phyloP scores from a whole-genome alignment of 148 eudicot genomes.

The Rhododendron simsii region DNA sequence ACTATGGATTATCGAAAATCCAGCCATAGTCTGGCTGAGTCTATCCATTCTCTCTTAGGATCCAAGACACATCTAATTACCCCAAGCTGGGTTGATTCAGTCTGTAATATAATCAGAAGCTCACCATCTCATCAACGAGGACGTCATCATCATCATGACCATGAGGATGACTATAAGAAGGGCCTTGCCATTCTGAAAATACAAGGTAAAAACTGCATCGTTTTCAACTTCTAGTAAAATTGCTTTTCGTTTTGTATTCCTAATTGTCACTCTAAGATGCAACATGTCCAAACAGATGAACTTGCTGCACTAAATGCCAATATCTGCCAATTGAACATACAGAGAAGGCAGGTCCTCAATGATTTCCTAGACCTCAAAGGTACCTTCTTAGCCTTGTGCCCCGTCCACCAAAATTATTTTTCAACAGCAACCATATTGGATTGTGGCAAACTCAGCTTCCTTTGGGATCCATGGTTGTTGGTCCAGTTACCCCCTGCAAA shows the following conservation, averaged over 20 bases:
- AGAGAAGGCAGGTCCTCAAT: not conserved
- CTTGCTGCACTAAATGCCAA: not conserved
- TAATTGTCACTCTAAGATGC: not conserved
- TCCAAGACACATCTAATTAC: slow-evolving; percentile 7
- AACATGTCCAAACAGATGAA: not conserved
- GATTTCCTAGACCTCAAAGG: slow-evolving; percentile 3
- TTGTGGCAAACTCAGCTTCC: not conserved
- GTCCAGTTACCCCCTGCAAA: not conserved
- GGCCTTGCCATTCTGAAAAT: not conserved
- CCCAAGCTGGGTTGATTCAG: slow-evolving; percentile 17
- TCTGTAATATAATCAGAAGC: slow-evolving; percentile 15
- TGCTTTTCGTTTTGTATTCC: not conserved
- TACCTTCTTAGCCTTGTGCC: not conserved
- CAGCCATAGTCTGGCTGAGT: slow-evolving; percentile 4
- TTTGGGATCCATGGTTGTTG: not conserved
- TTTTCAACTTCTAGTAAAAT: not conserved
- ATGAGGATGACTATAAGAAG: not conserved
- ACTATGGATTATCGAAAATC: slow-evolving; percentile 2
- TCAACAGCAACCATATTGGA: not conserved
- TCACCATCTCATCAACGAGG: slow-evolving; percentile 11
- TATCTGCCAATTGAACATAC: not conserved
- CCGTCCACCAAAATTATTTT: not conserved
- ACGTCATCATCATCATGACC: not conserved
- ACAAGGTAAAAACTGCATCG: slow-evolving; percentile 4
- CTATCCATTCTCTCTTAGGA: slow-evolving; percentile 19